These are phyloP conservation scores for Hymenoscyphus linearis DNA, from an alignment of 2,329 filamentous ascomycete species.

Conservation along the genomic window DNA sequence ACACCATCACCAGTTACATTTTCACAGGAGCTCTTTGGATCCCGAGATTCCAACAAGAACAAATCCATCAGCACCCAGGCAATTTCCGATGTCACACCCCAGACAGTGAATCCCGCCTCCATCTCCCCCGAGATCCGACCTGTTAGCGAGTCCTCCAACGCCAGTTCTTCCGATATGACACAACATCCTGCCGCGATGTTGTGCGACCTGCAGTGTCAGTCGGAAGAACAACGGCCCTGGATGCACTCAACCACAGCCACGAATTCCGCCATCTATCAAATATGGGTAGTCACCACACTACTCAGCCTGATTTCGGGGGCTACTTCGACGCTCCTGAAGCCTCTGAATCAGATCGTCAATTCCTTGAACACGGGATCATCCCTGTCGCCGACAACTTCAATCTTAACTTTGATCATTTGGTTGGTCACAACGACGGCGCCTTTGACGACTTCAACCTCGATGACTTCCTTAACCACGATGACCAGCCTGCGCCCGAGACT, in stretches of 20 bases:
- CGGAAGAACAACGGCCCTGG: slow-evolving; percentile 47
- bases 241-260: slow-evolving; percentile 25
- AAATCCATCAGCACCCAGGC: slow-evolving; percentile 20
- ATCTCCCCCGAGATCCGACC: slow-evolving; percentile 53
- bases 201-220: slow-evolving; percentile 99
- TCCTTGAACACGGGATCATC: slow-evolving; percentile 72
- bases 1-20: slow-evolving; percentile 44
- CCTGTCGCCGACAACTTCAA: slow-evolving; percentile 63
- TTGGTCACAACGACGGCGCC: slow-evolving; percentile 53
- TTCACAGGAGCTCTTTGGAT: slow-evolving; percentile 53
- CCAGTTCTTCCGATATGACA: slow-evolving; percentile 73
- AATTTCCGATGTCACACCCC: slow-evolving; percentile 29
- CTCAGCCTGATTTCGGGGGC: slow-evolving; percentile 64
- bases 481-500: slow-evolving; percentile 31
- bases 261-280: slow-evolving; percentile 31
- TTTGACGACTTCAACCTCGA: slow-evolving; percentile 48
- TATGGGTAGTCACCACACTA: slow-evolving; percentile 54
- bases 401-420: slow-evolving; percentile 64
- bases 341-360: slow-evolving; percentile 66
- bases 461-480: slow-evolving; percentile 48
- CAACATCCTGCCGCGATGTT: slow-evolving; percentile 99
- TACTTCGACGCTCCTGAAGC: slow-evolving; percentile 65
- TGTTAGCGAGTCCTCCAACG: slow-evolving; percentile 40
- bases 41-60: slow-evolving; percentile 32
- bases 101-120: slow-evolving; percentile 57